Evolutionary conservation across 768 basidiomycete genomes (phyloP).

Genomic region (Suillus spraguei): DNA sequence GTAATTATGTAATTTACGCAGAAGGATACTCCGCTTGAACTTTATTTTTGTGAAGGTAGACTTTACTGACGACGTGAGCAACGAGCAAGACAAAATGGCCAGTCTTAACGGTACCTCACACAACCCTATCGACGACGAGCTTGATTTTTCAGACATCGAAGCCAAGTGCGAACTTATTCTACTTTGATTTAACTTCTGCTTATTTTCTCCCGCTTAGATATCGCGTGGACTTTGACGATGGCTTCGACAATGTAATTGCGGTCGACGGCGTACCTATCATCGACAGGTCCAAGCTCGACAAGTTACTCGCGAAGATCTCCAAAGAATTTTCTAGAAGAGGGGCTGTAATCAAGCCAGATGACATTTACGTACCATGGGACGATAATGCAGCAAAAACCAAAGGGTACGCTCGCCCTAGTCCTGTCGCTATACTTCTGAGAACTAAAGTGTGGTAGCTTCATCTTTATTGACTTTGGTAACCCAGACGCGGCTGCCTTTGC

Average conservation of each 20-base stretch:
- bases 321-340: slow-evolving; percentile 88
- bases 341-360: slow-evolving; percentile 70
- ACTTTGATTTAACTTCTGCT: not conserved
- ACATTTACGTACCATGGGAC: slow-evolving; percentile 90
- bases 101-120: slow-evolving; percentile 36
- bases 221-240: slow-evolving; percentile 79
- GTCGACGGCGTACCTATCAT: slow-evolving; percentile 93
- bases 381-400: slow-evolving; percentile 82
- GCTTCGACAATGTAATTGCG: slow-evolving; percentile 89
- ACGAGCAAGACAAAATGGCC: slow-evolving; percentile 44
- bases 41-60: slow-evolving; percentile 14
- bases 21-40: slow-evolving; percentile 13
- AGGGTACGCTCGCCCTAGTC: slow-evolving; percentile 58
- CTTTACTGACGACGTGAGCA: slow-evolving; percentile 9
- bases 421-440: slow-evolving; percentile 3
- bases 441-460: slow-evolving; percentile 51
- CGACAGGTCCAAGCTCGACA: slow-evolving; percentile 83
- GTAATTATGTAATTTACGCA: slow-evolving; percentile 3
- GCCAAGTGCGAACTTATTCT: slow-evolving; percentile 57
- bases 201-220: slow-evolving; percentile 56
- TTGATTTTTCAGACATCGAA: slow-evolving; percentile 90
- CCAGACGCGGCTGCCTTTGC: slow-evolving; percentile 73
- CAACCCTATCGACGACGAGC: slow-evolving; percentile 56
- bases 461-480: slow-evolving; percentile 79
- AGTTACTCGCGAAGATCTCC: slow-evolving; percentile 75